Evolutionary conservation across 1,284 basidiomycete genomes (phyloP).

Genomic region (Rhodotorula sp.): DNA sequence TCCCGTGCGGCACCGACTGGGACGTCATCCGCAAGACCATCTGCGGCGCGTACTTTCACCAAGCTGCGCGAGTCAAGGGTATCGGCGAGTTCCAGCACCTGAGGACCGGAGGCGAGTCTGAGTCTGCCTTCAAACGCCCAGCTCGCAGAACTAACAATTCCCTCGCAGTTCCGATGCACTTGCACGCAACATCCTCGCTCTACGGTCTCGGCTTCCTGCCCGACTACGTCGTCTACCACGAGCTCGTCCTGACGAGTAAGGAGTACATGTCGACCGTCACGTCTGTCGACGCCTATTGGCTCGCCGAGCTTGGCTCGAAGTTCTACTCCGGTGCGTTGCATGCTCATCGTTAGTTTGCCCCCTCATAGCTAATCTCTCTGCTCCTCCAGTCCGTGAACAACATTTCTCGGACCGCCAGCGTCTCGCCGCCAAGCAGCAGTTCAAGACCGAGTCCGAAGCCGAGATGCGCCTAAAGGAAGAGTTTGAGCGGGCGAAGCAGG

Average conservation of each 20-base stretch:
- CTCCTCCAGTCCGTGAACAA: conserved; percentile 51
- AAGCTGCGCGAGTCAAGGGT: conserved; percentile 95
- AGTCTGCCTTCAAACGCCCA: background rate
- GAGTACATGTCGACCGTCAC: conserved; percentile 97
- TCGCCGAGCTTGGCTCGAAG: conserved; percentile 55
- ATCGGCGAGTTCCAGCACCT: conserved; percentile 99
- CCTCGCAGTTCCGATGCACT: conserved; percentile 69
- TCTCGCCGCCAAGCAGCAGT: conserved; percentile 65
- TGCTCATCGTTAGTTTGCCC: background rate
- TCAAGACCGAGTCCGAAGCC: conserved; percentile 34
- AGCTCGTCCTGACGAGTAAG: conserved; percentile 87
- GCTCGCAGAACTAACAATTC: no score
- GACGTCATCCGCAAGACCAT: conserved; percentile 95
- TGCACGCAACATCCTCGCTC: conserved; percentile 94
- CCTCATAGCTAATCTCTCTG: conserved; percentile 3
- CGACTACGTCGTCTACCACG: conserved; percentile 94
- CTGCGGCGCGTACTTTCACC: conserved; percentile 97
- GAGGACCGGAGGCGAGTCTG: conserved; percentile 62
- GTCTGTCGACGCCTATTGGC: conserved; percentile 91
- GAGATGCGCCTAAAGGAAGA: conserved; percentile 40
- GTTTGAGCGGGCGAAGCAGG: conserved; percentile 30
- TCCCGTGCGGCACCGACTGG: conserved; percentile 91
- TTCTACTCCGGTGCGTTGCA: conserved; percentile 80
- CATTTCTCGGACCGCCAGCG: conserved; percentile 76
- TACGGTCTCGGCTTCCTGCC: conserved; percentile 94